These are phyloP conservation scores for Phanerochaete sordida DNA, from an alignment of 768 basidiomycete species.

Conservation along the genomic window DNA sequence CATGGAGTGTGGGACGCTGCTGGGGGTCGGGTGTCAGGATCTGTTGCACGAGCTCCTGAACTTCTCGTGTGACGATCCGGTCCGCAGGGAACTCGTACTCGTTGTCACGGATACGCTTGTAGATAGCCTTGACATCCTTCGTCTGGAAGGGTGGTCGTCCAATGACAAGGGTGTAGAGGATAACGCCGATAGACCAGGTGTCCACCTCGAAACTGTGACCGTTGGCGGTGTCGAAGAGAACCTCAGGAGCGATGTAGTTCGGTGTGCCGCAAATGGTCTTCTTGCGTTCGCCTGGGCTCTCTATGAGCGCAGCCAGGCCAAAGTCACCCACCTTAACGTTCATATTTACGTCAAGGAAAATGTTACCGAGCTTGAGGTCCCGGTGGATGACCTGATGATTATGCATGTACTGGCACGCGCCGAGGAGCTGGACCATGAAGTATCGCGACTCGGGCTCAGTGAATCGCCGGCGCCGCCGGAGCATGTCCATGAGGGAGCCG, in stretches of 20 bases:
- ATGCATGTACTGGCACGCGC: constrained; percentile 98
- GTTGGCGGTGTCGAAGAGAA: constrained; percentile 91
- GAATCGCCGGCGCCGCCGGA: constrained; percentile 81
- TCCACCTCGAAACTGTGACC: constrained; percentile 99
- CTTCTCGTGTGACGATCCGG: constrained; percentile 64
- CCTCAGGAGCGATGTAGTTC: constrained; percentile 98
- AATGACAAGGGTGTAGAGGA: constrained; percentile 89
- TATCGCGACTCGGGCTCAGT: constrained; percentile 91
- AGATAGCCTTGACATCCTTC: constrained; percentile 95
- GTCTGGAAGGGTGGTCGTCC: constrained; percentile 99
- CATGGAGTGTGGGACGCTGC: constrained; percentile 75
- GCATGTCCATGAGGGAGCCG: constrained; percentile 88
- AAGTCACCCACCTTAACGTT: constrained; percentile 98
- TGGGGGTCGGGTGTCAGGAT: constrained; percentile 87
- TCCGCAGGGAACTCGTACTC: constrained; percentile 89
- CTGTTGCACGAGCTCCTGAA: constrained; percentile 71
- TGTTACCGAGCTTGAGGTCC: constrained; percentile 93
- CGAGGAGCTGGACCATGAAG: constrained; percentile 92
- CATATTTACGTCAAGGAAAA: constrained; percentile 90
- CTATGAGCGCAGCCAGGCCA: constrained; percentile 93
- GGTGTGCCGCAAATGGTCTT: constrained; percentile 99
- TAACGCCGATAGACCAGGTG: constrained; percentile 96
- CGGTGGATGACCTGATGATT: constrained; percentile 95
- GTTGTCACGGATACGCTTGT: constrained; percentile 94
- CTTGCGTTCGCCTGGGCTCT: constrained; percentile 94